phyloP scores from a whole-genome alignment of 345 rosid genomes.

The Pistacia integerrima region DNA sequence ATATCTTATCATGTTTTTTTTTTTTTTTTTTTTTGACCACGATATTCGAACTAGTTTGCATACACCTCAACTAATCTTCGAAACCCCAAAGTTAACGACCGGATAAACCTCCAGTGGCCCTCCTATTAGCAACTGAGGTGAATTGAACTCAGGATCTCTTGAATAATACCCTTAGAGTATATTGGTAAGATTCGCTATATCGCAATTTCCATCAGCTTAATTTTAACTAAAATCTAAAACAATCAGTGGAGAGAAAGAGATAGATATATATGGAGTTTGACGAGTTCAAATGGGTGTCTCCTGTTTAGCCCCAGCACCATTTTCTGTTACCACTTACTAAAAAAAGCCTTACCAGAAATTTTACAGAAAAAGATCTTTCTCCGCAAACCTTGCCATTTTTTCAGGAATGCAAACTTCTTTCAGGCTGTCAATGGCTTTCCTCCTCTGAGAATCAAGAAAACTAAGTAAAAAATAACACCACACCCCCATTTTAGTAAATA shows the following conservation, averaged over 20 bases:
- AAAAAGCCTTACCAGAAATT: not conserved
- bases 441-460: conserved; percentile 20
- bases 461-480: not conserved
- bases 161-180: too few species aligned
- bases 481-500: conserved; percentile 16
- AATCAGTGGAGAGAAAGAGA: not conserved
- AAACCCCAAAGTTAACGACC: too few species aligned
- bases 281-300: not conserved
- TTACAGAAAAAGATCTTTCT: not conserved
- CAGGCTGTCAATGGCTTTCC: conserved; percentile 25
- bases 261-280: conserved; percentile 9
- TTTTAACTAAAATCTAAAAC: not conserved
- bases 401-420: not conserved
- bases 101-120: too few species aligned
- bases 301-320: not conserved
- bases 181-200: too few species aligned
- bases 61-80: too few species aligned
- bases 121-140: too few species aligned
- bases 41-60: too few species aligned
- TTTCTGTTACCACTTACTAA: conserved; percentile 13
- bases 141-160: too few species aligned
- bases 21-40: too few species aligned
- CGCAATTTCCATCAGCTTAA: too few species aligned
- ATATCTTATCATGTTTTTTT: too few species aligned
- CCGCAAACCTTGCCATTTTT: conserved; percentile 20